Percentiles rank a stretch among this genome's conserved stretches.
Evolutionary conservation across 1,284 basidiomycete genomes (phyloP).

Genomic region (Tylopilus sp.): DNA sequence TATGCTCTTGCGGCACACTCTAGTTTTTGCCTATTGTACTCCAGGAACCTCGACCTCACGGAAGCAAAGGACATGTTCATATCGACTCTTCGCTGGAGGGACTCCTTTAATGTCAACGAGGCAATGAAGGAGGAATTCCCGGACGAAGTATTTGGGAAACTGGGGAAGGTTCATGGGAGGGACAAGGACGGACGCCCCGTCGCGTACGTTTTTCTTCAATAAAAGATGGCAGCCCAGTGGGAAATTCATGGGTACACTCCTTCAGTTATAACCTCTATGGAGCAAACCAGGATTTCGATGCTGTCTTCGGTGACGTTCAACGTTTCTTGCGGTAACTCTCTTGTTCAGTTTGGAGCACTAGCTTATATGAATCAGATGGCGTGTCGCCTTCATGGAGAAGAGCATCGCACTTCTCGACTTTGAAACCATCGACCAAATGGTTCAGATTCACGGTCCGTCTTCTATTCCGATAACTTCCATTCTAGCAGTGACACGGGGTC

Average conservation of each 20-base stretch:
- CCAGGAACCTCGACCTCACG: constrained; percentile 51
- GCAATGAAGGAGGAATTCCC: constrained; percentile 62
- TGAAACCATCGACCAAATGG: constrained; percentile 64
- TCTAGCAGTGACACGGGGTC: background rate
- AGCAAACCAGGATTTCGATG: constrained; percentile 56
- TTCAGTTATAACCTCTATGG: constrained; percentile 69
- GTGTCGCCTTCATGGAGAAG: constrained; percentile 71
- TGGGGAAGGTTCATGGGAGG: constrained; percentile 61
- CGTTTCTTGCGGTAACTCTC: constrained; percentile 61
- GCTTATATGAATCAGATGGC: constrained; percentile 50
- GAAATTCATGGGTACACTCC: too few relatives aligned
- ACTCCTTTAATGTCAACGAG: constrained; percentile 62
- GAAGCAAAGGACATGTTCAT: constrained; percentile 63
- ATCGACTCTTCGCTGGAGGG: constrained; percentile 68
- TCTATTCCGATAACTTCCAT: background rate
- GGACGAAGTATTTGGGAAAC: constrained; percentile 57
- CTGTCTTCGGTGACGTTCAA: constrained; percentile 66
- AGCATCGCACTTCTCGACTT: constrained; percentile 65
- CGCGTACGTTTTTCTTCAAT: constrained; percentile 40
- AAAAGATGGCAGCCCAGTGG: too few relatives aligned
- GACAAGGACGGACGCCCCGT: constrained; percentile 69
- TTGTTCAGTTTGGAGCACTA: background rate
- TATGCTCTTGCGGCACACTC: background rate
- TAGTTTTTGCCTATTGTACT: background rate
- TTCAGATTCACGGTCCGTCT: constrained; percentile 66